Evolutionary conservation across 345 rosid genomes (phyloP).

Genomic region (Eucalyptus cloeziana): DNA sequence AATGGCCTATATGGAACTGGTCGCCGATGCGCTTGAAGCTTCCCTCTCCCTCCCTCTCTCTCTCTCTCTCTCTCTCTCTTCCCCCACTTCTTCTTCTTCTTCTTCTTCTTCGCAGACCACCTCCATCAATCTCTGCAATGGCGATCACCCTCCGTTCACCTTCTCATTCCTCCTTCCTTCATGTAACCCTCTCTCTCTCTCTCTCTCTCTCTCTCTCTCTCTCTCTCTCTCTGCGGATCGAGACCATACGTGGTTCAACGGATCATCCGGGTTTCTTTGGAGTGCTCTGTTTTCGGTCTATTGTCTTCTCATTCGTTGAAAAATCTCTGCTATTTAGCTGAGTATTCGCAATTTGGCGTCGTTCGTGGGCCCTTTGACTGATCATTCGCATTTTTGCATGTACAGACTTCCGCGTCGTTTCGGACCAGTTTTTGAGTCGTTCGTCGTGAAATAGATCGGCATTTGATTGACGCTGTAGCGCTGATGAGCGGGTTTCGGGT

Average conservation of each 20-base stretch:
- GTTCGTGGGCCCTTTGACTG: not conserved
- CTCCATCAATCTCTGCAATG: not conserved
- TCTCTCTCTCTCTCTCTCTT: not conserved
- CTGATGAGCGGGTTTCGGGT: not conserved
- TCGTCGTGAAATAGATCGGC: not conserved
- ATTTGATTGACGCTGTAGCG: not conserved
- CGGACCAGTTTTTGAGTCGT: not conserved
- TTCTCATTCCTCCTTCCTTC: not conserved
- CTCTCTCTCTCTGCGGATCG: not conserved
- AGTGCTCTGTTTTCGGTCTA: not conserved
- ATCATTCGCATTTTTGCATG: not conserved
- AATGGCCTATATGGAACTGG: not conserved
- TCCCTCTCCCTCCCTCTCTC: not conserved
- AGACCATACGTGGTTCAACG: not conserved
- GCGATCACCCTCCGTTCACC: not conserved
- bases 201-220: not conserved
- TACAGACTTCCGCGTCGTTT: conserved; percentile 7
- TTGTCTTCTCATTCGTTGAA: not conserved
- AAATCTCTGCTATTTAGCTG: not conserved
- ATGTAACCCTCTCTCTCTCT: not conserved
- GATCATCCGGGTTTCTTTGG: not conserved
- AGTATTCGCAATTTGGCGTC: not conserved
- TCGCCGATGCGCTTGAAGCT: not conserved
- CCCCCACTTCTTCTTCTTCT: no score
- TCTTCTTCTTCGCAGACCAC: not conserved